Evolutionary conservation across 306 rosid species (phyloP).

Genomic region (Sesbania bispinosa): DNA sequence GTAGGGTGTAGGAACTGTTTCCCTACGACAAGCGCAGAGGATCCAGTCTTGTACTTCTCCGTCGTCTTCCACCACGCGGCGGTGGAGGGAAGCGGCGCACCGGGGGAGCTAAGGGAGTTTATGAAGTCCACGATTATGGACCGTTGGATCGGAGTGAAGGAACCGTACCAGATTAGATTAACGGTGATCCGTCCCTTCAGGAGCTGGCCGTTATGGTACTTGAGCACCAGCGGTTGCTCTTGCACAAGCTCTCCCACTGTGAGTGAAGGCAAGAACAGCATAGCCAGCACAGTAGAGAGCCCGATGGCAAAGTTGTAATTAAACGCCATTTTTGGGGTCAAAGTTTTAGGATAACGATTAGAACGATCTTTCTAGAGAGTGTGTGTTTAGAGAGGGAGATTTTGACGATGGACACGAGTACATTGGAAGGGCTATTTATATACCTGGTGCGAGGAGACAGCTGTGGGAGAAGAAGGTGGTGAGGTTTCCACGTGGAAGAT

Average conservation of each 20-base stretch:
- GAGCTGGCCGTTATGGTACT: conserved; percentile 85
- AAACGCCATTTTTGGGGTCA: conserved; percentile 18
- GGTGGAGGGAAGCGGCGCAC: conserved; percentile 42
- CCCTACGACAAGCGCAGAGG: conserved; percentile 61
- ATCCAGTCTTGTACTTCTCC: conserved; percentile 59
- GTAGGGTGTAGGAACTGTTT: conserved; percentile 57
- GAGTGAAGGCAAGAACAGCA: not conserved
- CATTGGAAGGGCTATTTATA: conserved; percentile 20
- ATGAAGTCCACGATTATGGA: conserved; percentile 75
- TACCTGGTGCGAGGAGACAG: conserved; percentile 32
- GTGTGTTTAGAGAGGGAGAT: not conserved
- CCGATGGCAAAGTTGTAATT: conserved; percentile 32
- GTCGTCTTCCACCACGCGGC: conserved; percentile 89
- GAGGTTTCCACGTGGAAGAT: not conserved
- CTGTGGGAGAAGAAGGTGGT: conserved; percentile 32
- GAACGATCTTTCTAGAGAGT: not conserved
- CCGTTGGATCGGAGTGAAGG: conserved; percentile 70
- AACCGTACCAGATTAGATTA: conserved; percentile 83
- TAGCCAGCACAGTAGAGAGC: not conserved
- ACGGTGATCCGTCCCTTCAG: conserved; percentile 75
- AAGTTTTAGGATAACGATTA: not conserved
- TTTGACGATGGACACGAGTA: not conserved
- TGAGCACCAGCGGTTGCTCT: conserved; percentile 66
- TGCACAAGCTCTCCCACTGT: conserved; percentile 46
- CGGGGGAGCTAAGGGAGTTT: conserved; percentile 38